Conservation (phyloP, 805 yeast genomes). For the Metschnikowia continentalis region DNA sequence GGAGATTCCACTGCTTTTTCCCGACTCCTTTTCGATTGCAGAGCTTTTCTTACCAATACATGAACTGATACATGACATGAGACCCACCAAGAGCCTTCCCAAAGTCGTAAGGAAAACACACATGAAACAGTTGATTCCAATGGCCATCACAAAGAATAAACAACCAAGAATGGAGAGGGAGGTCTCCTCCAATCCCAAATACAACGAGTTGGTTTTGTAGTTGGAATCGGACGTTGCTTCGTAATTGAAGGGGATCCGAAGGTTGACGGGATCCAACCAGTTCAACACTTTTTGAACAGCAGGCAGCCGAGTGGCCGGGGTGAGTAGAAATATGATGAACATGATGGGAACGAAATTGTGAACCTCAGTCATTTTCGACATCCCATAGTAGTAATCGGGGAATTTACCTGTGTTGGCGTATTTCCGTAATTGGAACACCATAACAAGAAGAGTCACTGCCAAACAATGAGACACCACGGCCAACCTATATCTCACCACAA, state of each 20-base stretch:
- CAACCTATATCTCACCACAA: slow-evolving; percentile 75
- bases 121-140: slow-evolving; percentile 39
- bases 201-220: slow-evolving; percentile 51
- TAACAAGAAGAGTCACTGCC: slow-evolving; percentile 48
- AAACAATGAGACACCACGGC: slow-evolving; percentile 69
- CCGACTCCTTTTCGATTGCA: neutral
- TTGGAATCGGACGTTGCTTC: slow-evolving; percentile 31
- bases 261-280: slow-evolving; percentile 50
- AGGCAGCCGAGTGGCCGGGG: slow-evolving; percentile 32
- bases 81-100: slow-evolving; percentile 8
- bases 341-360: slow-evolving; percentile 20
- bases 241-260: slow-evolving; percentile 43
- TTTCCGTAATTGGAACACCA: slow-evolving; percentile 52
- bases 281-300: slow-evolving; percentile 37
- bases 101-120: slow-evolving; percentile 22
- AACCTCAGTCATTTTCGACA: slow-evolving; percentile 26
- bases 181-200: slow-evolving; percentile 61
- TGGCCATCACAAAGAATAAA: slow-evolving; percentile 45
- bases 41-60: neutral
- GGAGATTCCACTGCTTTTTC: neutral
- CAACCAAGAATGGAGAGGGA: slow-evolving; percentile 58
- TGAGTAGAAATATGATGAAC: slow-evolving; percentile 30
- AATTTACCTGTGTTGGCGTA: slow-evolving; percentile 23
- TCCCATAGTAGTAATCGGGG: slow-evolving; percentile 33
- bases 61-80: neutral